Conservation (phyloP, 2,329 filamentous ascomycete genomes). For the Aureobasidium pullulans region DNA sequence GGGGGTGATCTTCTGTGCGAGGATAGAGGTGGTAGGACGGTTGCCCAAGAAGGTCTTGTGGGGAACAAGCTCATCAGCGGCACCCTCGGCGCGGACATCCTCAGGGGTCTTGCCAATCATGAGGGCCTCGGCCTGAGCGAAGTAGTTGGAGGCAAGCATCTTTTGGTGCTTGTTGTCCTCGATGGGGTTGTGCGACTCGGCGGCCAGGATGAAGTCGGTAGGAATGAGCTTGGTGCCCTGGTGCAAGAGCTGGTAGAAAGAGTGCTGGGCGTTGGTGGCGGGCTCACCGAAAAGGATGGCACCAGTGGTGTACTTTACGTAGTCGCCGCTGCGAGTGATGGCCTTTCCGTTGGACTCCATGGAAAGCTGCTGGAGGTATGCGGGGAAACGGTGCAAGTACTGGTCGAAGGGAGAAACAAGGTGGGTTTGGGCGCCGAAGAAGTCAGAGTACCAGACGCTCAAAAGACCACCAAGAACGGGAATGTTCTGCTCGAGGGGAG, state of each 20-base stretch:
- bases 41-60: conserved; percentile 99
- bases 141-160: conserved; percentile 90
- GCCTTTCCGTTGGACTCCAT: conserved; percentile 99
- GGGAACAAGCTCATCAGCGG: conserved; percentile 69
- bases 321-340: conserved; percentile 76
- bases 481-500: conserved; percentile 90
- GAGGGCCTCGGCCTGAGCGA: conserved; percentile 79
- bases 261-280: conserved; percentile 98
- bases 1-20: conserved; percentile 89
- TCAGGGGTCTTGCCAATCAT: conserved; percentile 87
- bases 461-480: conserved; percentile 84
- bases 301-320: conserved; percentile 96
- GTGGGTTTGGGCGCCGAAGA: conserved; percentile 97
- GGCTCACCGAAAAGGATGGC: conserved; percentile 96
- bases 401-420: conserved; percentile 97
- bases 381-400: conserved; percentile 97
- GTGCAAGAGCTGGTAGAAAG: conserved; percentile 99
- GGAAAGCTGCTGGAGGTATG: conserved; percentile 96
- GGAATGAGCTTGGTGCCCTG: conserved; percentile 99
- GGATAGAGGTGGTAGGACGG: conserved; percentile 89
- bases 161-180: conserved; percentile 90
- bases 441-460: conserved; percentile 98
- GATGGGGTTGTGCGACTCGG: conserved; percentile 93
- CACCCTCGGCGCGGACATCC: conserved; percentile 68
- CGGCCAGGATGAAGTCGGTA: conserved; percentile 94